These are phyloP conservation scores for Lachnellula occidentalis DNA, from an alignment of 2,329 filamentous ascomycete genomes.

Conservation along the genomic window DNA sequence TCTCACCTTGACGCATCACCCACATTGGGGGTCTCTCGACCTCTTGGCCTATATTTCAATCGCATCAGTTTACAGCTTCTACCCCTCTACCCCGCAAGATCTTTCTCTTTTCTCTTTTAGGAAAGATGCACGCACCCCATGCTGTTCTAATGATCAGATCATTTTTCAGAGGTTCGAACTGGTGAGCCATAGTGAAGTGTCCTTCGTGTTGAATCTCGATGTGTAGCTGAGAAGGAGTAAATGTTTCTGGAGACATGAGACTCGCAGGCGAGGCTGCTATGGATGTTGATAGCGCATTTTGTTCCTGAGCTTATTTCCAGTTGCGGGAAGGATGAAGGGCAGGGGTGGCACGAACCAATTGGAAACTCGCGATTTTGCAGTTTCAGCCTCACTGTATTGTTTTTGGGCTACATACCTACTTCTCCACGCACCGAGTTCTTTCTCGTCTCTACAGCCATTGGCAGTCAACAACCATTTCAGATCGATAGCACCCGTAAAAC, in stretches of 20 bases:
- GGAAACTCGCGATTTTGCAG: no score
- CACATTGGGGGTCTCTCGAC: constrained; percentile 93
- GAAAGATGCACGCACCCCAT: constrained; percentile 52
- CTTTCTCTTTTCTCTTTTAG: background rate
- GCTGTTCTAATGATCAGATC: constrained; percentile 87
- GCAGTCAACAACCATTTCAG: background rate
- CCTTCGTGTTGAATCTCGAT: constrained; percentile 1
- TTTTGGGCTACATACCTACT: background rate
- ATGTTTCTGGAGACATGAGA: background rate
- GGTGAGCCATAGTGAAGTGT: constrained; percentile 51
- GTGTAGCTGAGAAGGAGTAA: background rate
- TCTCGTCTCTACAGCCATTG: background rate
- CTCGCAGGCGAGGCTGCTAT: background rate
- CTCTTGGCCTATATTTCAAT: constrained; percentile 60
- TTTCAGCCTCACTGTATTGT: no score
- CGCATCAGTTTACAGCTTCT: constrained; percentile 5
- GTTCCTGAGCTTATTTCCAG: constrained; percentile 1
- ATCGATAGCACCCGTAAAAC: background rate
- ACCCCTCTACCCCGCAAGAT: constrained; percentile 9
- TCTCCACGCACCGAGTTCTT: background rate
- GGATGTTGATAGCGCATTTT: background rate
- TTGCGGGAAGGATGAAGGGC: background rate
- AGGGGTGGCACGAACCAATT: background rate
- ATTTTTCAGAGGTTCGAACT: constrained; percentile 84
- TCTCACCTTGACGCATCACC: constrained; percentile 95